These are phyloP conservation scores for Stentor coeruleus DNA, from an alignment of 73 alveolate genomes.

Conservation along the genomic window DNA sequence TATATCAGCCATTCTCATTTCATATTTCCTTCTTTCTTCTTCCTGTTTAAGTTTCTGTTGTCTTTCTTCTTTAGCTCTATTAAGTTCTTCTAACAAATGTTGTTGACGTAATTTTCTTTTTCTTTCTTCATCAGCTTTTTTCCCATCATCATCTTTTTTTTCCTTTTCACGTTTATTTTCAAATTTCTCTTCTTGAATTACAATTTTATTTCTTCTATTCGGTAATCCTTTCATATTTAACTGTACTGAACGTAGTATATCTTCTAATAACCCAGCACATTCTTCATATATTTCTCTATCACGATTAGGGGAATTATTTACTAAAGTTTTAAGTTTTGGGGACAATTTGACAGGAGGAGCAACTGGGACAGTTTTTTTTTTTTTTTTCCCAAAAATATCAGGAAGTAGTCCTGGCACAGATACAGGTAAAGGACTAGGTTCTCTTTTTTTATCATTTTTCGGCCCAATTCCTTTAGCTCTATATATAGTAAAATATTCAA, in stretches of 20 bases:
- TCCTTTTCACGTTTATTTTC: background rate
- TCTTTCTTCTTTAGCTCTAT: background rate
- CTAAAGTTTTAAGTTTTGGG: background rate
- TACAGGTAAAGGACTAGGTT: no score
- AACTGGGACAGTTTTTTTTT: no score
- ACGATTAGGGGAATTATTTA: background rate
- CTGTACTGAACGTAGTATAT: no score
- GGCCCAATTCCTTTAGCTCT: background rate
- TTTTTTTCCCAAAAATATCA: no score
- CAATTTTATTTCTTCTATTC: background rate
- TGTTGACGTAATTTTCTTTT: constrained; percentile 8
- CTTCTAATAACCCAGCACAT: background rate
- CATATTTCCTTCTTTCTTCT: constrained; percentile 5
- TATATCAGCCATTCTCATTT: background rate
- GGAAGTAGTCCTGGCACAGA: no score
- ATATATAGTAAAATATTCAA: no score
- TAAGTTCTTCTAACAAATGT: background rate
- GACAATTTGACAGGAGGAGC: background rate
- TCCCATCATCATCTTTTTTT: background rate
- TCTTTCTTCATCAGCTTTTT: constrained; percentile 4
- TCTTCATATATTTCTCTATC: background rate
- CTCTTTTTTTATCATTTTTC: background rate
- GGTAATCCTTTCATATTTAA: background rate
- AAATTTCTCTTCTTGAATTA: background rate
- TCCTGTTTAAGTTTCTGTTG: background rate